Evolutionary conservation across 2,329 filamentous ascomycete genomes (phyloP).

Genomic region (Chaetomium olivaceum): DNA sequence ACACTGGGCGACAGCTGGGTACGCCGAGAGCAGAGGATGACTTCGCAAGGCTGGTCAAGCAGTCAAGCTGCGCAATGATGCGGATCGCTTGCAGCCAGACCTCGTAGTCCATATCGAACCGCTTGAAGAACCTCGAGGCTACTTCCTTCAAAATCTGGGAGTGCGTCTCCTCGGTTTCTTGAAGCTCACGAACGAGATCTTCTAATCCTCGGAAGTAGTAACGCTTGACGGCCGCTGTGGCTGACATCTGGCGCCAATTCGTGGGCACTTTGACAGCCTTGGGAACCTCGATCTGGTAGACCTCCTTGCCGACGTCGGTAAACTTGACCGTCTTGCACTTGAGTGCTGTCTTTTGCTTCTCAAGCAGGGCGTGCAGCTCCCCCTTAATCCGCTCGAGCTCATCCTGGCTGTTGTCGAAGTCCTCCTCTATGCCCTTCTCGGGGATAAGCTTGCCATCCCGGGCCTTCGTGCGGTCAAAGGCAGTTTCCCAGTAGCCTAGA

Average conservation of each 20-base stretch:
- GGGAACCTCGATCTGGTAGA: conserved; percentile 92
- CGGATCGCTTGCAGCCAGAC: conserved; percentile 88
- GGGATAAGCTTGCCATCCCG: conserved; percentile 82
- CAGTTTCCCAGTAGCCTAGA: conserved; percentile 83
- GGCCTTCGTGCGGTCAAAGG: conserved; percentile 82
- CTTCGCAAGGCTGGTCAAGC: conserved; percentile 88
- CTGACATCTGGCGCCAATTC: conserved; percentile 94
- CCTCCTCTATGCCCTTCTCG: conserved; percentile 81
- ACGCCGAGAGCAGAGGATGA: conserved; percentile 80
- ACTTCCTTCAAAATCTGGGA: conserved; percentile 88
- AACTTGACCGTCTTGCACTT: conserved; percentile 73
- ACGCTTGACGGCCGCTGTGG: conserved; percentile 83
- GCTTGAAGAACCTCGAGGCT: conserved; percentile 75
- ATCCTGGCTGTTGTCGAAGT: conserved; percentile 84
- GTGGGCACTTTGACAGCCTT: conserved; percentile 83
- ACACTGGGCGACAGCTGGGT: conserved; percentile 85
- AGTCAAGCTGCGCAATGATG: conserved; percentile 89
- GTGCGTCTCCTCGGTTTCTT: conserved; percentile 93
- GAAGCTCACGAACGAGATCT: conserved; percentile 78
- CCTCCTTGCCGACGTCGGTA: conserved; percentile 89
- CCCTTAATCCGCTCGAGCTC: conserved; percentile 73
- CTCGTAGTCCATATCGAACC: conserved; percentile 84
- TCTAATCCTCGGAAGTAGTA: conserved; percentile 90
- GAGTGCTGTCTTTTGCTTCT: conserved; percentile 69
- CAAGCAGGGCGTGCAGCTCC: conserved; percentile 70